These are phyloP conservation scores for Psilocybe cyanescens DNA, from an alignment of 768 basidiomycete species.

Conservation along the genomic window DNA sequence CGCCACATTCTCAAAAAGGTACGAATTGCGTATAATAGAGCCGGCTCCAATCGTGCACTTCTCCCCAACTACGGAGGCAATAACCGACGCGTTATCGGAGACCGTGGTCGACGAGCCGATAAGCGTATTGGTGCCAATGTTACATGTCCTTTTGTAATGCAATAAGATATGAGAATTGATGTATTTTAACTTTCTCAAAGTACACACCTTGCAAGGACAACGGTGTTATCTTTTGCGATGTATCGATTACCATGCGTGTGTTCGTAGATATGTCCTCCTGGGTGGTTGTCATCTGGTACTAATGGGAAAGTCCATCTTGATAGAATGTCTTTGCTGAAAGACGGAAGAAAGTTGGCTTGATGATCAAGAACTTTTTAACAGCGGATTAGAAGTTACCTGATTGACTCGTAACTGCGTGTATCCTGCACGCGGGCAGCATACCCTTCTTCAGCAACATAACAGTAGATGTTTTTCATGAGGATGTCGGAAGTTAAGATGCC, in stretches of 20 bases:
- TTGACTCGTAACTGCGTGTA: slow-evolving; percentile 87
- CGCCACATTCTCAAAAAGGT: slow-evolving; percentile 79
- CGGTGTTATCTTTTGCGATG: slow-evolving; percentile 76
- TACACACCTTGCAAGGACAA: slow-evolving; percentile 80
- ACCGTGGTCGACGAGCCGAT: slow-evolving; percentile 82
- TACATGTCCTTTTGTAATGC: slow-evolving; percentile 63
- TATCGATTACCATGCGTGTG: slow-evolving; percentile 90
- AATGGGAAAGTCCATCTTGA: slow-evolving; percentile 95
- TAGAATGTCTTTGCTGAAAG: slow-evolving; percentile 83
- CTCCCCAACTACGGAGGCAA: slow-evolving; percentile 78
- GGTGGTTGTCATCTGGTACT: slow-evolving; percentile 93
- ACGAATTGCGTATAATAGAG: slow-evolving; percentile 72
- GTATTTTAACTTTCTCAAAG: not conserved
- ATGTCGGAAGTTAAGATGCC: slow-evolving; percentile 94
- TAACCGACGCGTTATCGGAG: slow-evolving; percentile 65
- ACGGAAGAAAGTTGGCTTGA: not conserved
- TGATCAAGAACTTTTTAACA: not conserved
- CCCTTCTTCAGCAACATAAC: slow-evolving; percentile 84
- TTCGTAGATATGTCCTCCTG: slow-evolving; percentile 81
- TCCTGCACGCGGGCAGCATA: slow-evolving; percentile 95
- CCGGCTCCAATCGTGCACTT: slow-evolving; percentile 75
- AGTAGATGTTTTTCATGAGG: slow-evolving; percentile 92
- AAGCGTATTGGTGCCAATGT: slow-evolving; percentile 79
- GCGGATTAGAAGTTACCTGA: slow-evolving; percentile 58
- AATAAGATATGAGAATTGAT: not conserved